phyloP scores from a whole-genome alignment of 495 filamentous ascomycete species.

The Clavariopsis aquatica region DNA sequence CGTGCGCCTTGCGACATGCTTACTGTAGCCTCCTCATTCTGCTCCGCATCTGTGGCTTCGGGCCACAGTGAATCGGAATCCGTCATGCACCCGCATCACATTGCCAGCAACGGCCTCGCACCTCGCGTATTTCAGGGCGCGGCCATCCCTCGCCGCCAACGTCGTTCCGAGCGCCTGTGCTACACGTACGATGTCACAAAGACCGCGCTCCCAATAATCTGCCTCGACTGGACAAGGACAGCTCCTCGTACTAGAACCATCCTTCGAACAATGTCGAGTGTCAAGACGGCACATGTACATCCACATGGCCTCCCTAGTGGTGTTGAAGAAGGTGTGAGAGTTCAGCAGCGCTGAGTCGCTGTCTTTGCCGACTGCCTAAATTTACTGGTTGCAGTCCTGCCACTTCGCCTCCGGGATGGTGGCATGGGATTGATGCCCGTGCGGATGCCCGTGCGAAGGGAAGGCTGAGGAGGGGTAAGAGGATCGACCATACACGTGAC shows the following conservation, averaged over 20 bases:
- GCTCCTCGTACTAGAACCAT: neutral
- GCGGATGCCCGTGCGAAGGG: neutral
- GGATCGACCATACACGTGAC: neutral
- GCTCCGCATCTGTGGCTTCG: constrained; percentile 1
- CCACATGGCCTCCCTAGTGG: too few species aligned
- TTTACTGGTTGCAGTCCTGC: too few species aligned
- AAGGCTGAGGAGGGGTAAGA: neutral
- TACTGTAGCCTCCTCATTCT: neutral
- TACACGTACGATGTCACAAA: neutral
- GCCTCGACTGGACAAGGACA: neutral
- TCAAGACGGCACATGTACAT: too few species aligned
- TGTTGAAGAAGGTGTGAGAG: too few species aligned
- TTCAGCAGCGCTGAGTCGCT: too few species aligned
- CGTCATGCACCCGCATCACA: constrained; percentile 21
- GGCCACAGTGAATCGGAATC: neutral
- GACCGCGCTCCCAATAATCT: neutral
- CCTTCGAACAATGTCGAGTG: neutral
- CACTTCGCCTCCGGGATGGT: too few species aligned
- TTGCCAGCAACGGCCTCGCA: constrained; percentile 13
- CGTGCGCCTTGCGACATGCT: neutral
- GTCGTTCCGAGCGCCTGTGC: neutral
- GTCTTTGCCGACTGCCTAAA: neutral
- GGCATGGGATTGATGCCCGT: too few species aligned
- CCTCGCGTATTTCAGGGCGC: constrained; percentile 13
- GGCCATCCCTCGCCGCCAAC: neutral